phyloP scores from a whole-genome alignment of 805 yeast species.

The Candida maesae region DNA sequence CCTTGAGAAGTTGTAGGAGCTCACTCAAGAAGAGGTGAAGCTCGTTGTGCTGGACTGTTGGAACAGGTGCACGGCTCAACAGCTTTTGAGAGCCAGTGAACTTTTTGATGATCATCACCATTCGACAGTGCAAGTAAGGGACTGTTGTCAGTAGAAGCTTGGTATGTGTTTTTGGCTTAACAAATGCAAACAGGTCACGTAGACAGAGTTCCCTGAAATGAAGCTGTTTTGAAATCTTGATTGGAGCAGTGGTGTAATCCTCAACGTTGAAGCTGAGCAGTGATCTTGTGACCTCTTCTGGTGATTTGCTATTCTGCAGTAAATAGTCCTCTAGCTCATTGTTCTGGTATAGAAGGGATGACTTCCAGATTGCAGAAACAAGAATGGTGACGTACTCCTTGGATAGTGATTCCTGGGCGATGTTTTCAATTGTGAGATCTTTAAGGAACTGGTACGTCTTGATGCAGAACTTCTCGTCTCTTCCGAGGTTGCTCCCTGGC shows the following conservation, averaged over 20 bases:
- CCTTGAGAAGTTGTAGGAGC: slow-evolving; percentile 29
- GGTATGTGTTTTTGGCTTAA: slow-evolving; percentile 17
- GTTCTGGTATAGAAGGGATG: slow-evolving; percentile 55
- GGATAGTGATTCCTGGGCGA: slow-evolving; percentile 29
- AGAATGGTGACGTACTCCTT: slow-evolving; percentile 38
- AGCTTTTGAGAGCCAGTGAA: slow-evolving; percentile 61
- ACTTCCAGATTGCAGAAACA: slow-evolving; percentile 48
- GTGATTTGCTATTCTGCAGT: slow-evolving; percentile 25
- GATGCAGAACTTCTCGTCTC: slow-evolving; percentile 44
- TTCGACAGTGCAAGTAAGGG: slow-evolving; percentile 52
- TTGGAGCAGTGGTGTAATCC: slow-evolving; percentile 52
- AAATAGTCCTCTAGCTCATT: slow-evolving; percentile 49
- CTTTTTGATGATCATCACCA: slow-evolving; percentile 57
- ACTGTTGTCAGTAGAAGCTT: slow-evolving; percentile 30
- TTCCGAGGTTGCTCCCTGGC: slow-evolving; percentile 25
- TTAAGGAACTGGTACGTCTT: slow-evolving; percentile 42
- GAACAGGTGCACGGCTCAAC: slow-evolving; percentile 58
- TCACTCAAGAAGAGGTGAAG: slow-evolving; percentile 46
- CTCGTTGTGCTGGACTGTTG: slow-evolving; percentile 63
- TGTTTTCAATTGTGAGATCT: slow-evolving; percentile 37
- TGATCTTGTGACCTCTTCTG: slow-evolving; percentile 35
- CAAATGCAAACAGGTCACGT: slow-evolving; percentile 44
- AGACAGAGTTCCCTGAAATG: slow-evolving; percentile 55
- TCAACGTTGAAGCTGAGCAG: slow-evolving; percentile 42
- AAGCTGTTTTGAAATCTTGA: slow-evolving; percentile 40